Evolutionary conservation across 139 green algal genomes (phyloP), one percentile per base, ranked within the genome.

Genomic region (Coccomyxa sp.): DNA sequence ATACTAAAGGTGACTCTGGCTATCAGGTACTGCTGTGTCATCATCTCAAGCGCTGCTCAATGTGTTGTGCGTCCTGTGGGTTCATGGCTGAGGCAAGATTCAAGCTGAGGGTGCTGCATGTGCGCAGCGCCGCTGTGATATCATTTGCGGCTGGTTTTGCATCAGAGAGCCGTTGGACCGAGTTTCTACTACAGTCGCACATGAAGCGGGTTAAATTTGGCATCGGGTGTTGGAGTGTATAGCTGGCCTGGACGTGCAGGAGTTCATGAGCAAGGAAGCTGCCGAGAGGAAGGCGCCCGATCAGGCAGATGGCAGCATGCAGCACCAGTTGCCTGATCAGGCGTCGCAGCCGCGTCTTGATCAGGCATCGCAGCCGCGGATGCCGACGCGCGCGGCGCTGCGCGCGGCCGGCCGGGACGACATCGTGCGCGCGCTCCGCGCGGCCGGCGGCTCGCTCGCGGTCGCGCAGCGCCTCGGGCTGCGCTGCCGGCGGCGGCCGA

Each of bases 381-480:
- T 90, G 87, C 87, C 87, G 30, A 84, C 81, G 25, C 67, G 60
- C 1, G 14, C 63, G 18, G 67, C 81, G 80, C 82, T 90, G 76
- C 58, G 32, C 13, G 80, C 71, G 13, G 85, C 80, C 12, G 87
- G 87, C 9, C 28, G 81, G 27, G 32, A 38, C 0, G 82, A 89
- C 82, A 80, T 90, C 32, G 51, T 82, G 30, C 75, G 32, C 4
- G 51, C 77, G 0, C 66, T 90, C 14, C 23, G 38, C 25, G 13
- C 15, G 17, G 85, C 85, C 13, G 87, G 87, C 13, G 87, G 87
- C 31, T 87, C 87, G 71, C 79, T 90, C 18, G 82, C 77, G 57
- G 87, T 88, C 13, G 82, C 85, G 27, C 60, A 83, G 57, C 58
- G 63, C 28, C 80, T 89, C 79, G 84, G 83, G 13, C 78, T 90